Evolutionary conservation across 352 stramenopile species (phyloP).

Genomic region (Aphanomyces euteiches): DNA sequence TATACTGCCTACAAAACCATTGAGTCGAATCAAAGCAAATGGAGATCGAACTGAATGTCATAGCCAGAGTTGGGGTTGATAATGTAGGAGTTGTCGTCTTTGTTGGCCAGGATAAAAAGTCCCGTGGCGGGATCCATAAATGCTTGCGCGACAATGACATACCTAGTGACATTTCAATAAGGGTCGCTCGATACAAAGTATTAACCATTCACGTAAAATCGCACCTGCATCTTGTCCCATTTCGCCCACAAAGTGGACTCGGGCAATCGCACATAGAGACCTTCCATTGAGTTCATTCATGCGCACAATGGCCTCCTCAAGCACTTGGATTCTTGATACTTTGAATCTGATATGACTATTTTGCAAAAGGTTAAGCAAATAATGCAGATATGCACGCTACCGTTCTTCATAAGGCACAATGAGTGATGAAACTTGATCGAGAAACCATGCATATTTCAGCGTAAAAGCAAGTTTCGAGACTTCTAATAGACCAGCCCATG

Average conservation of each 20-base stretch:
- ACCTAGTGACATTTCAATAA: not conserved
- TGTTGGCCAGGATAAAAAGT: constrained; percentile 52
- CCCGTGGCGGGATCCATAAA: constrained; percentile 45
- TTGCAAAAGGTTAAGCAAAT: too few relatives aligned
- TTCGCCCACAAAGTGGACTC: constrained; percentile 77
- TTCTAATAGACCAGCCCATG: constrained; percentile 38
- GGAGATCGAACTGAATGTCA: not conserved
- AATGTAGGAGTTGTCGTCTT: constrained; percentile 29
- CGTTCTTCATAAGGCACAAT: constrained; percentile 68
- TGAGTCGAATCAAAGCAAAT: not conserved
- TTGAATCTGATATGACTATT: not conserved
- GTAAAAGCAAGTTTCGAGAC: constrained; percentile 48
- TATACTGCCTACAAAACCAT: not conserved
- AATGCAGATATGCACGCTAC: not conserved
- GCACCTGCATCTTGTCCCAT: constrained; percentile 79
- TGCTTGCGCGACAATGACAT: constrained; percentile 58
- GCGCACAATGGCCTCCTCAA: not conserved
- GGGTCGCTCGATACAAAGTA: not conserved
- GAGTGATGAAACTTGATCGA: constrained; percentile 62
- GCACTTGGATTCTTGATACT: not conserved
- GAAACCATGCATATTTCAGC: constrained; percentile 81
- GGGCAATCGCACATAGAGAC: constrained; percentile 36
- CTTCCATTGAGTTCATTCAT: not conserved
- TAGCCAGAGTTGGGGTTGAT: not conserved
- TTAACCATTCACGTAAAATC: constrained; percentile 88